Evolutionary conservation across 1,284 basidiomycete genomes (phyloP), one percentile per base, ranked within the genome.

Genomic region (Vanrija pseudolonga): DNA sequence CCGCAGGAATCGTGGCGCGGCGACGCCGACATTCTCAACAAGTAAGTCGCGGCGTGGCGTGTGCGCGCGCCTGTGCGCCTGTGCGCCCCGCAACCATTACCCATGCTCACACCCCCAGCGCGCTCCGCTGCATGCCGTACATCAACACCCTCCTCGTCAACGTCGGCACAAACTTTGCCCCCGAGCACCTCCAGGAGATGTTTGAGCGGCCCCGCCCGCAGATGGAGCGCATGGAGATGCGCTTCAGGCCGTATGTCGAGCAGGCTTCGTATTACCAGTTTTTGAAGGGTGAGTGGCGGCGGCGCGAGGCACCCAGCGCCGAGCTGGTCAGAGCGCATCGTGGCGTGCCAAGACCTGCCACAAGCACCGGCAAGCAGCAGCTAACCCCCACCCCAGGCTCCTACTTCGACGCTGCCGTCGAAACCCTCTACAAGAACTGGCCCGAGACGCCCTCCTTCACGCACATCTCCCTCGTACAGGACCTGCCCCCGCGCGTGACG

Each of bases 211-310:
- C 69, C 1, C 56, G 76, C 14, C 59, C 57, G 4, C 56, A 48
- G n/a, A 56, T 78, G 5, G 36, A 66, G 49, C 60, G 67, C 44
- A 65, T 77, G 53, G 72, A 76, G 55, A 53, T 78, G 51, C 50
- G 72, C 3, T 78, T 78, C 57, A 64, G 72, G 40, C 76, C 76
- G 4, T 78, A 78, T 59, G 74, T 78, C 28, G 72, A 75, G 58
- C 68, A 71, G 51, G 74, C 74, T 17, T 64, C 64, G 19, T 78
- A 77, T 56, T 73, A 76, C 49, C 73, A 76, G 58, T 78, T 76
- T 46, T 56, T 78, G n/a, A 67, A 70, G 50, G 73, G 73, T 70
- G 22, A 56, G 68, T 56, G 14, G 6, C 23, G 4, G 24, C 17
- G 8, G 19, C 20, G 36, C 18, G n/a, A 11, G 24, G n/a, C n/a